Base-by-base conservation (phyloP, 2,329 filamentous ascomycete genomes). In the Laburnicola sp. region DNA sequence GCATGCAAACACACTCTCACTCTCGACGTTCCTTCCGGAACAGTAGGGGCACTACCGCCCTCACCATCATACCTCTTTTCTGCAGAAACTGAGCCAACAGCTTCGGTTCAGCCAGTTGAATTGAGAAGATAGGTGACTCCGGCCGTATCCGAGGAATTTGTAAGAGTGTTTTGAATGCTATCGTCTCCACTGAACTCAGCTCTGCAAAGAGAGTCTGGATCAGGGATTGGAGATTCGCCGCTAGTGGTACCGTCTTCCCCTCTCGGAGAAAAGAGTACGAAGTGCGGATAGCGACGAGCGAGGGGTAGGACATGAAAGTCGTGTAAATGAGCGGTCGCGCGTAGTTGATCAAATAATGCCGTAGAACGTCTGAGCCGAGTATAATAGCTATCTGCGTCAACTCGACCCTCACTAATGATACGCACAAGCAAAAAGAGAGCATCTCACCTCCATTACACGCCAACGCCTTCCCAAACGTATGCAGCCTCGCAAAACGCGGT, bases 391-490 rank as follows among this genome's bases (percentile, higher is more conserved):
- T 21, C 7, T 40, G 7, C 31, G 45, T 52, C 32, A 50, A 39
- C 3, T 6, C 28, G 6, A 10, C 10, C 28, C 10, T 30, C 28
- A 10, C 10, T 16, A 26, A 10, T 10, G 10, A 6, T 2, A 21
- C 16, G 46, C 9, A 46, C 21, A 41, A 34, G n/a, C 7, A 40
- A 32, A 46, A 26, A 36, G 40, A 27, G 3, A 41, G 9, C n/a
- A 11, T 31, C 79, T 62, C 71, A 89, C 87, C 87, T 63, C 89
- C 89, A 52, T 86, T 83, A 57, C 83, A 86, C 8, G 83, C 80
- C 73, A 88, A 74, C 0, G 85, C 84, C 64, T 88, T 88, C 1
- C 86, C 85, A 69, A 88, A 88, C 0, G 85, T 87, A 50, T 86
- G 79, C 9, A 88, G 66, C 3, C 85, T 72, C 4, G 80, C 82